Evolutionary conservation across 805 yeast genomes (phyloP), one percentile per base, ranked within the genome.

Genomic region (Candida silvicultrix): DNA sequence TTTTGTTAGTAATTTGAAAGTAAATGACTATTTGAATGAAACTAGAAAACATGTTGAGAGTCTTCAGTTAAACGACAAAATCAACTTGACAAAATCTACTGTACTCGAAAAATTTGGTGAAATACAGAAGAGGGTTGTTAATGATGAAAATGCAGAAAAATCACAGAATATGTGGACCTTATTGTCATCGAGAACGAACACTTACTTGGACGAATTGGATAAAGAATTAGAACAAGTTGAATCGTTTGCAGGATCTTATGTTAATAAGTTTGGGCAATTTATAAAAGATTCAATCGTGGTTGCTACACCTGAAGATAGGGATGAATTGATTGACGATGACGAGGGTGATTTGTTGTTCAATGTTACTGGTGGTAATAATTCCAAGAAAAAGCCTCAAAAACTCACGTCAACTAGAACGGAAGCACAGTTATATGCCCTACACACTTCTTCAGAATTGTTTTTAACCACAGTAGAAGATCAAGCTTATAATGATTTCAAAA

Each of bases 211-310:
- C 50, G 75, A 78, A 8, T 71, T 90, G 49, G 97, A 89, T 62
- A 67, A 77, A 51, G 83, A 81, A 53, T 69, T 90, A 40, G 96
- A 86, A 54, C 70, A 71, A 44, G 81, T 88, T 8, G 97, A 90
- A 60, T 76, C 74, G 43, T 65, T 73, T 29, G 90, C 95, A 0
- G 77, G 83, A 1, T 68, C 69, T n/a, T 80, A 77, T 55, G 78
- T 80, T 16, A 62, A 67, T 37, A 78, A 73, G 56, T 69, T 85
- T 46, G 77, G 87, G n/a, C 71, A 77, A 7, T 74, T 81, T 48
- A 69, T 85, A 41, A 66, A 65, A 37, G 71, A 65, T 11, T 65
- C 69, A 7, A 63, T 70, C 20, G 48, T 62, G 6, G 64, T 68
- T 5, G 59, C 60, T 9, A 55, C 53, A 3, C 54, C 55, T 5